These are phyloP conservation scores for Fusarium chlamydosporum DNA, from an alignment of 2,329 filamentous ascomycete species.

Conservation along the genomic window DNA sequence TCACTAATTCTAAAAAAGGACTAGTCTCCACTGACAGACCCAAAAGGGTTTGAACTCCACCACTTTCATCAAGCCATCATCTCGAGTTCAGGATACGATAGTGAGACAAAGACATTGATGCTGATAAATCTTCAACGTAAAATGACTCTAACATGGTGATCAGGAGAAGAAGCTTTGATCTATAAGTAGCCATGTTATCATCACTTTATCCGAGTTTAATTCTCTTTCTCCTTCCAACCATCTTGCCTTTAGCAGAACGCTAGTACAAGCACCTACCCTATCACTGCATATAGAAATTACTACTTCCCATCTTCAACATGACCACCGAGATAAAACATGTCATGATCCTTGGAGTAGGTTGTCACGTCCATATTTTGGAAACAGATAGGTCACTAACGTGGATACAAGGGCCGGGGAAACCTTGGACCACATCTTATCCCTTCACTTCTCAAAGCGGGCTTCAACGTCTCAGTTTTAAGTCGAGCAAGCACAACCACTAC, in stretches of 20 bases:
- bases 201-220: fast-evolving
- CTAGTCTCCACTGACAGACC: too few species aligned
- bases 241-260: fast-evolving
- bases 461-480: fast-evolving
- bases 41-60: conserved; percentile 27
- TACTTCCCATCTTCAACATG: neutral
- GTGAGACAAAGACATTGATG: neutral
- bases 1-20: neutral
- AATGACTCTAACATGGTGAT: fast-evolving
- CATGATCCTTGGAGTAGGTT: conserved; percentile 12
- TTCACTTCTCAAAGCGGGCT: neutral
- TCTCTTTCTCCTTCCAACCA: fast-evolving
- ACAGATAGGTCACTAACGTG: fast-evolving
- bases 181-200: neutral
- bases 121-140: neutral
- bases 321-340: neutral
- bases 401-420: conserved; percentile 3
- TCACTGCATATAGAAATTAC: fast-evolving
- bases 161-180: fast-evolving
- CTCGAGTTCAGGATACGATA: neutral
- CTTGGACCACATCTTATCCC: conserved; percentile 7
- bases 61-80: neutral
- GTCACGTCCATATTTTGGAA: too few species aligned
- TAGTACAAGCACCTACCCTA: conserved; percentile 10
- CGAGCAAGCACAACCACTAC: fast-evolving